Evolutionary conservation across 306 rosid species (phyloP), one percentile per base, ranked within the genome.

Genomic region (Gastrolobium bilobum): DNA sequence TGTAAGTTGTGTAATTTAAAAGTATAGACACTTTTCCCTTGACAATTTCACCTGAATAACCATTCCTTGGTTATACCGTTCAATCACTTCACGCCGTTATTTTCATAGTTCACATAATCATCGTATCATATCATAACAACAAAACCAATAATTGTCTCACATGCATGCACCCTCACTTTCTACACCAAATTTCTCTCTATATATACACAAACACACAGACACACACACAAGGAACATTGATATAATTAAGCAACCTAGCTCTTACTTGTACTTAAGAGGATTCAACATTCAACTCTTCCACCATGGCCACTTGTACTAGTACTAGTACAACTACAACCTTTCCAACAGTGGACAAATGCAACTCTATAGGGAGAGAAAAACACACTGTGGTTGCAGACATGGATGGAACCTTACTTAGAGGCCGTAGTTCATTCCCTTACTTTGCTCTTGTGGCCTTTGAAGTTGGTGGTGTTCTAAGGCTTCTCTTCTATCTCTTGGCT

Each of bases 361-460:
- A 65, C 2, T 88, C 97, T 0, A 80, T 73, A 0, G 97, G 90
- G 2, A 79, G 97, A 3, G 97, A 94, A 60, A 88, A 86, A 0
- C 90, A 92, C 51, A 71, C 94, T 0, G 94, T 94, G 61, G 98
- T 94, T 1, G 88, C 97, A 0, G 97, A 94, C 86, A 86, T 94
- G 97, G 98, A 94, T 30, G 98, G 97, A 3, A 94, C 98, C 0
- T 73, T 94, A 47, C 90, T 94, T 2, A 60, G 87, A 47, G 97
- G 97, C 1, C 72, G 94, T 0, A 94, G 94, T 80, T 91, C 98
- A 0, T 94, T 94, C 52, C 97, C 98, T 0, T 94, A 92, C 76
- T 94, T 90, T 13, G 94, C 97, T 0, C 88, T 91, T 0, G 15
- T 91, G 4, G 97, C 98, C 2, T 94, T 90, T 43, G 98, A 94